Evolutionary conservation across 164 flowering plant species (phyloP).

Genomic region (Vitis labrusca): DNA sequence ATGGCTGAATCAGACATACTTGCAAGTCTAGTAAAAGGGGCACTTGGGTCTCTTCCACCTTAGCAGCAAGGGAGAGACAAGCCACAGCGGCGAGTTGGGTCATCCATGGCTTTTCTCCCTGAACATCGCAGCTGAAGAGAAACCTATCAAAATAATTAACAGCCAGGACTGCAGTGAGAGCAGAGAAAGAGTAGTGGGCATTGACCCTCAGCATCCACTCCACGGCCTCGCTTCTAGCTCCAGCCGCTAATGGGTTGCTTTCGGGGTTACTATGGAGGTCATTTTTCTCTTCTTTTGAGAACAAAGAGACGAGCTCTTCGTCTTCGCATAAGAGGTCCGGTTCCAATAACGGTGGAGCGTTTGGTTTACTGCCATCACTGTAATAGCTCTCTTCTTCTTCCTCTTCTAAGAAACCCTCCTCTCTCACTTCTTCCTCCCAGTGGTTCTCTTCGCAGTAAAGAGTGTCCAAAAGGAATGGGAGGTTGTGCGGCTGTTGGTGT

Average conservation of each 20-base stretch:
- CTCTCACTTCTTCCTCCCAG: slow-evolving; percentile 29
- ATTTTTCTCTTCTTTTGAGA: slow-evolving; percentile 45
- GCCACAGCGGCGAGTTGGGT: slow-evolving; percentile 78
- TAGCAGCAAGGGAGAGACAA: slow-evolving; percentile 87
- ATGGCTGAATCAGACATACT: slow-evolving; percentile 29
- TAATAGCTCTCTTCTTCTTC: slow-evolving; percentile 6
- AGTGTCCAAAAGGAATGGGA: slow-evolving; percentile 37
- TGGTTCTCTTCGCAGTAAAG: slow-evolving; percentile 64
- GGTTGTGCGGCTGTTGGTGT: slow-evolving; percentile 8
- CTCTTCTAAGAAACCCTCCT: slow-evolving; percentile 8
- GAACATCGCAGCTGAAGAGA: slow-evolving; percentile 41
- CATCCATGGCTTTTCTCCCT: slow-evolving; percentile 84
- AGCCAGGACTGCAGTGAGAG: slow-evolving; percentile 72
- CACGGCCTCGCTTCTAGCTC: slow-evolving; percentile 53
- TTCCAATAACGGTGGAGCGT: slow-evolving; percentile 24
- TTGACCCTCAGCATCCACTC: slow-evolving; percentile 74
- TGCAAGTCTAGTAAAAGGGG: slow-evolving; percentile 81
- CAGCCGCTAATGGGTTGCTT: slow-evolving; percentile 31
- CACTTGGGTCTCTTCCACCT: slow-evolving; percentile 83
- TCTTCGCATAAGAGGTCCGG: slow-evolving; percentile 65
- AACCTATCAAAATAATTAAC: slow-evolving; percentile 80
- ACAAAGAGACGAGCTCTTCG: slow-evolving; percentile 50
- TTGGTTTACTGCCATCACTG: not conserved
- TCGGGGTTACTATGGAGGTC: slow-evolving; percentile 16
- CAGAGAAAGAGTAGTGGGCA: slow-evolving; percentile 56